Percentiles rank a stretch among this genome's conserved stretches.
phyloP scores from a whole-genome alignment of 768 basidiomycete genomes.

The Tricholoma matsutake region DNA sequence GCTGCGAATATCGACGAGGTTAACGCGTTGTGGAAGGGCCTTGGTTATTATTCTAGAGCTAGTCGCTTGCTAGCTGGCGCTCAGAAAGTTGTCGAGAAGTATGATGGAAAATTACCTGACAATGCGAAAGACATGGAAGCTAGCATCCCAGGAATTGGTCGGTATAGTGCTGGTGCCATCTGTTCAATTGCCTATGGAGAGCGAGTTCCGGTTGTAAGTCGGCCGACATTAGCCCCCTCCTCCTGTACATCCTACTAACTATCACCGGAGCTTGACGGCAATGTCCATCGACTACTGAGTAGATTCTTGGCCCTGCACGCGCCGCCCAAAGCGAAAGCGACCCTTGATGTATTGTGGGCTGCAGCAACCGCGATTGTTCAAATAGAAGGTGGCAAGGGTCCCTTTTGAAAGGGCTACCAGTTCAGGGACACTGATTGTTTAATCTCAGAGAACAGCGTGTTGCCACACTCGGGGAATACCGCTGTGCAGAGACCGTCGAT shows the following conservation, averaged over 20 bases:
- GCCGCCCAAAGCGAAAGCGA: slow-evolving; percentile 72
- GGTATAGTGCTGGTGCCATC: slow-evolving; percentile 85
- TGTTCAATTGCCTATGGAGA: slow-evolving; percentile 88
- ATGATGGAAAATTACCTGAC: slow-evolving; percentile 69
- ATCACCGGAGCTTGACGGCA: slow-evolving; percentile 73
- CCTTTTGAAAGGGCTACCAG: neutral
- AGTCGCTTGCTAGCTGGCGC: slow-evolving; percentile 82
- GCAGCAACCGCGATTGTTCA: slow-evolving; percentile 71
- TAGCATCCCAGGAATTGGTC: slow-evolving; percentile 82
- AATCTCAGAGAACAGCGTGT: neutral
- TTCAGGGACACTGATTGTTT: neutral
- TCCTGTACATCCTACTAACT: slow-evolving; percentile 1
- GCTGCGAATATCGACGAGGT: slow-evolving; percentile 76
- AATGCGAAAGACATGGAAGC: slow-evolving; percentile 81
- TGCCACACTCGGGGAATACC: neutral
- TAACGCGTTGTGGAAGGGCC: slow-evolving; percentile 87
- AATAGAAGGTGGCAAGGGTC: slow-evolving; percentile 13
- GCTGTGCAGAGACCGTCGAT: neutral
- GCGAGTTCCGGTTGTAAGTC: slow-evolving; percentile 76
- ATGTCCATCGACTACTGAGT: slow-evolving; percentile 83
- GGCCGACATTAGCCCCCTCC: neutral
- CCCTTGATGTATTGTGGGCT: slow-evolving; percentile 80
- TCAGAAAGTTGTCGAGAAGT: slow-evolving; percentile 66
- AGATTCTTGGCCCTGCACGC: slow-evolving; percentile 82
- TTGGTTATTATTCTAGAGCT: slow-evolving; percentile 89